Percentiles rank a stretch among this genome's conserved stretches.
These are phyloP conservation scores for Amniculicola lignicola DNA, from an alignment of 495 filamentous ascomycete species.

Conservation along the genomic window DNA sequence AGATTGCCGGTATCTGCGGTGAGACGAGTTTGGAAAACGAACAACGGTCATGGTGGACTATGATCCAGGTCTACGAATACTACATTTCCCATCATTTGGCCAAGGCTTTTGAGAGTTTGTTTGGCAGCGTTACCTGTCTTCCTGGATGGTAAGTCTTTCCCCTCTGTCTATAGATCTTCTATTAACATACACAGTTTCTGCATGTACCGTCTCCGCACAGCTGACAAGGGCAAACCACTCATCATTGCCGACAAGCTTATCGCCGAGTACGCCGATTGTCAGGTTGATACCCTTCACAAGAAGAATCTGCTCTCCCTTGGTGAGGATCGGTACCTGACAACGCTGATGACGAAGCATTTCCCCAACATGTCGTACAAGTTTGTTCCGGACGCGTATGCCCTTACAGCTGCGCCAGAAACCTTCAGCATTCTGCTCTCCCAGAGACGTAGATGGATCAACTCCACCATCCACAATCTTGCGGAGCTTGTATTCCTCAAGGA, in stretches of 20 bases:
- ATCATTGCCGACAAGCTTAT: constrained; percentile 88
- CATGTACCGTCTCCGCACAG: constrained; percentile 95
- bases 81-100: constrained; percentile 92
- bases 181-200: constrained; percentile 69
- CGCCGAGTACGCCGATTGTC: constrained; percentile 78
- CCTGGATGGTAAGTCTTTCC: constrained; percentile 81
- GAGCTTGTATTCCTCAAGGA: constrained; percentile 85
- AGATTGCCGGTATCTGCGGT: constrained; percentile 95
- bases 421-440: constrained; percentile 93
- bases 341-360: constrained; percentile 97
- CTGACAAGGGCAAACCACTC: constrained; percentile 84
- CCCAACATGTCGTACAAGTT: constrained; percentile 96
- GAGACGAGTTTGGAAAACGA: constrained; percentile 97
- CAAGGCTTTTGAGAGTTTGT: constrained; percentile 93
- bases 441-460: constrained; percentile 97
- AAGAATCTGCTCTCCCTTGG: constrained; percentile 95
- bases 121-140: constrained; percentile 94
- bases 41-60: constrained; percentile 93
- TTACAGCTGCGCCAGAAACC: constrained; percentile 87
- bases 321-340: constrained; percentile 96
- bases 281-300: constrained; percentile 95
- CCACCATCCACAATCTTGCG: constrained; percentile 90
- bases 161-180: background rate
- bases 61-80: constrained; percentile 99
- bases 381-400: constrained; percentile 84